Base-by-base conservation (phyloP, 2,329 filamentous ascomycete species). In the Exserohilum turcica region DNA sequence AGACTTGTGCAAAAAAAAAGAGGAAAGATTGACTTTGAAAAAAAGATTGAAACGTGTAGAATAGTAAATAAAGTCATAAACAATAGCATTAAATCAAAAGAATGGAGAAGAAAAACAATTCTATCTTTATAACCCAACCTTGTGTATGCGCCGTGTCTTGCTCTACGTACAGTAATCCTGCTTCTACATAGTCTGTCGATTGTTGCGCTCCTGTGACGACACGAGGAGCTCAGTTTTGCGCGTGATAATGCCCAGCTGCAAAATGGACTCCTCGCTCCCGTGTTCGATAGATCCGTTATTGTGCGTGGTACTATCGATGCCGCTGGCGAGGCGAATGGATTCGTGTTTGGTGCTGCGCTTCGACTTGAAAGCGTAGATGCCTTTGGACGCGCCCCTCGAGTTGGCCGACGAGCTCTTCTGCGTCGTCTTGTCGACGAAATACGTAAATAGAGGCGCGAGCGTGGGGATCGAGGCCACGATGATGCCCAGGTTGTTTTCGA, bases 401-500 rank as follows among this genome's bases (percentile, higher is more conserved):
- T 47, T 53, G 1, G 29, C 43, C 15, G 43, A 42, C 3, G 51
- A 57, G 31, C 54, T 53, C 36, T 49, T 57, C 18, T 54, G 52
- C 15, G 59, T 61, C 15, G 59, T 61, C 43, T 53, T 61, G 6
- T 61, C 59, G 6, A 57, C 56, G 13, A 53, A 61, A 19, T 55
- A 61, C 5, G 53, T 61, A 51, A 59, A 59, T 1, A 61, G 51
- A 1, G 54, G 59, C 13, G 56, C 56, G 0, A 59, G 51, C 1
- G 59, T 59, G 2, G 59, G 59, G 5, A 61, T 53, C 1, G 48
- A 59, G 1, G 51, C 56, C 6, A 61, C 59, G 37, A 61, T 57
- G 15, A 61, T 59, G 8, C 59, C 59, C 16, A 59, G n/a, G 10
- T 61, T 61, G 33, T 61, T 61, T 21, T 59, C 59, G 13, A 61